These are phyloP conservation scores for Mycena kentingensis DNA, from an alignment of 768 basidiomycete species.

Conservation along the genomic window DNA sequence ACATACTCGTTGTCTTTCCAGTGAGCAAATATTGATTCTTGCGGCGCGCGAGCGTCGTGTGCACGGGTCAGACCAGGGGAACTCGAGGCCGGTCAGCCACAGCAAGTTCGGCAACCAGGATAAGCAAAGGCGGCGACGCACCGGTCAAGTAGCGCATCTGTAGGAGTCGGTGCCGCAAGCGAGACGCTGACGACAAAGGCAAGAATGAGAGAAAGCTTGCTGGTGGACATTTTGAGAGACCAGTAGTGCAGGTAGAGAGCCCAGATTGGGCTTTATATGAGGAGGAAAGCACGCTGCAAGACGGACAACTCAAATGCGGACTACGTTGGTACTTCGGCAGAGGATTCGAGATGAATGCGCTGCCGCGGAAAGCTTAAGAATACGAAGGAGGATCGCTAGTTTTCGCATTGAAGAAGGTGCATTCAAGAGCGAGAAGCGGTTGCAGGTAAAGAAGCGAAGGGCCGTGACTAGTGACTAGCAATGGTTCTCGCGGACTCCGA, in stretches of 20 bases:
- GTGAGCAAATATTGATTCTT: conserved; percentile 9
- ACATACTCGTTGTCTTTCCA: background rate
- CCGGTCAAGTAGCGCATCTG: background rate
- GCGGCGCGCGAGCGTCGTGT: conserved; percentile 3
- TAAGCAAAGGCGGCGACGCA: background rate
- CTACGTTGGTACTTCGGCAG: background rate
- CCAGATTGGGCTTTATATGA: background rate
- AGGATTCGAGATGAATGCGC: background rate
- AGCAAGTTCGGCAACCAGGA: too few relatives aligned
- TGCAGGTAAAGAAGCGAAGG: too few relatives aligned
- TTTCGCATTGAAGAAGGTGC: too few relatives aligned
- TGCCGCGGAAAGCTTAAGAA: too few relatives aligned
- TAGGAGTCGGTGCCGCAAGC: background rate
- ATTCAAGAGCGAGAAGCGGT: too few relatives aligned
- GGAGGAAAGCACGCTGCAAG: background rate
- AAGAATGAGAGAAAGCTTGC: background rate
- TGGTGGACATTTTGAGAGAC: background rate
- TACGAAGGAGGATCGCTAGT: too few relatives aligned
- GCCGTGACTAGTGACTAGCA: too few relatives aligned
- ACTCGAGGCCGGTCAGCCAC: too few relatives aligned
- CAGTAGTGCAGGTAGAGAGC: background rate
- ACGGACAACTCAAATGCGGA: background rate
- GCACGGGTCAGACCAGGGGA: too few relatives aligned
- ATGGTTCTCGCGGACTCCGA: too few relatives aligned
- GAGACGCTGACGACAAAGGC: background rate